phyloP scores from a whole-genome alignment of 345 rosid genomes.

The sweet orange (Citrus sinensis) region DNA sequence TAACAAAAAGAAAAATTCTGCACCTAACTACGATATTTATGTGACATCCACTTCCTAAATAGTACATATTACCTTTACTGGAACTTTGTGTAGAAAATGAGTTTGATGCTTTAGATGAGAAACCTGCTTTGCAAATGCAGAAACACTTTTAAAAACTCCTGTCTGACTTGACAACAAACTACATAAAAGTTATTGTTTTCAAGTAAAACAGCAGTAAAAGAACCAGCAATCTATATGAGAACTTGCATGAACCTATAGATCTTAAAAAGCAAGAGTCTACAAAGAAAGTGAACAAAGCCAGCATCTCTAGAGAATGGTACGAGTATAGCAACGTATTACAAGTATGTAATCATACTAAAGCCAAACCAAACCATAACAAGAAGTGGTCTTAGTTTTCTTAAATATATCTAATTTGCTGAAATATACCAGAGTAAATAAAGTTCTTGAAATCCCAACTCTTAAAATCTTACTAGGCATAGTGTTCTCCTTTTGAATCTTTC shows the following conservation, averaged over 20 bases:
- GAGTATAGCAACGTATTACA: neutral
- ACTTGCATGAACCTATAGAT: neutral
- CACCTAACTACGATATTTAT: neutral
- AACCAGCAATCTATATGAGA: neutral
- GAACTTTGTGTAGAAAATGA: constrained; percentile 49
- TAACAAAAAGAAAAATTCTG: neutral
- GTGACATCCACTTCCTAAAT: neutral
- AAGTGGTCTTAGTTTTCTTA: neutral
- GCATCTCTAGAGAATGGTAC: neutral
- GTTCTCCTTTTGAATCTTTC: neutral
- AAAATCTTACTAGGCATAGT: neutral
- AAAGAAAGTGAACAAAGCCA: neutral
- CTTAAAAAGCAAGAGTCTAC: neutral
- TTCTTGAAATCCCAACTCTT: constrained; percentile 1
- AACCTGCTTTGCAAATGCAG: constrained; percentile 36
- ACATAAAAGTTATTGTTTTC: neutral
- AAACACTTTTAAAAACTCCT: neutral
- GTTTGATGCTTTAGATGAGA: constrained; percentile 60
- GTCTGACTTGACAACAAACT: neutral
- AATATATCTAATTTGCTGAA: neutral
- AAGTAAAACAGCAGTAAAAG: neutral
- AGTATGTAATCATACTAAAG: neutral
- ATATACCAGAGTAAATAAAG: neutral
- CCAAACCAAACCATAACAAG: neutral
- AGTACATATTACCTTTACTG: constrained; percentile 30